Conservation (phyloP, 306 rosid genomes). For the Medicago arabica region DNA sequence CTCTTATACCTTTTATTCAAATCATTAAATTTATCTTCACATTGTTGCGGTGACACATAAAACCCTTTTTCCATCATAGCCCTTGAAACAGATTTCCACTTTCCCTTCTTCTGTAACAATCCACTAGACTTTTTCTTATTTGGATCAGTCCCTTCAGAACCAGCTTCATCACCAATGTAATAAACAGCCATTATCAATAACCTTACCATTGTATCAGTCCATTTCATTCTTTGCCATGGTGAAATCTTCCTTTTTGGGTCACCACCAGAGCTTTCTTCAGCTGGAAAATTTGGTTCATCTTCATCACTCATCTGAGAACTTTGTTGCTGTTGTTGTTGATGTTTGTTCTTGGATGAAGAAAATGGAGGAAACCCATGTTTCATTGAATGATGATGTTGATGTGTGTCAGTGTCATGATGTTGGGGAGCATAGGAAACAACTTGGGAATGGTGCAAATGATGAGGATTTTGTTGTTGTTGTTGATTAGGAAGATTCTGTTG, state of each 20-base stretch:
- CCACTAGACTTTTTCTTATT: constrained; percentile 72
- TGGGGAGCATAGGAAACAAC: constrained; percentile 54
- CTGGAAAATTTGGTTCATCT: constrained; percentile 60
- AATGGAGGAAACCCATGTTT: constrained; percentile 51
- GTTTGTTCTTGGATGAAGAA: constrained; percentile 52
- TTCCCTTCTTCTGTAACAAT: constrained; percentile 90
- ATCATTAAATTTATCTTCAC: constrained; percentile 94
- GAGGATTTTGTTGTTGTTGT: constrained; percentile 59
- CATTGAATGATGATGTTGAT: constrained; percentile 45
- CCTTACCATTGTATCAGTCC: constrained; percentile 92
- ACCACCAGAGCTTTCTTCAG: constrained; percentile 53
- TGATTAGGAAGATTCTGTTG: constrained; percentile 53
- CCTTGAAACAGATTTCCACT: constrained; percentile 92
- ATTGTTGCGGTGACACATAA: constrained; percentile 94
- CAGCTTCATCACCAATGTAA: constrained; percentile 87
- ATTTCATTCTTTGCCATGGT: constrained; percentile 98
- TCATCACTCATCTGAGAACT: constrained; percentile 63
- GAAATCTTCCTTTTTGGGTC: constrained; percentile 73
- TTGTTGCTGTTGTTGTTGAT: constrained; percentile 45
- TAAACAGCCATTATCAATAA: constrained; percentile 86
- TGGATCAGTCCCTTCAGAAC: constrained; percentile 60
- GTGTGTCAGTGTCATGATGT: constrained; percentile 58
- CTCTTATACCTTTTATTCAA: constrained; percentile 94
- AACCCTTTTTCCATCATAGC: constrained; percentile 96
- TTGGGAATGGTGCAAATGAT: constrained; percentile 54